Evolutionary conservation across 768 basidiomycete genomes (phyloP).

Genomic region (Psilocybe cyanescens): DNA sequence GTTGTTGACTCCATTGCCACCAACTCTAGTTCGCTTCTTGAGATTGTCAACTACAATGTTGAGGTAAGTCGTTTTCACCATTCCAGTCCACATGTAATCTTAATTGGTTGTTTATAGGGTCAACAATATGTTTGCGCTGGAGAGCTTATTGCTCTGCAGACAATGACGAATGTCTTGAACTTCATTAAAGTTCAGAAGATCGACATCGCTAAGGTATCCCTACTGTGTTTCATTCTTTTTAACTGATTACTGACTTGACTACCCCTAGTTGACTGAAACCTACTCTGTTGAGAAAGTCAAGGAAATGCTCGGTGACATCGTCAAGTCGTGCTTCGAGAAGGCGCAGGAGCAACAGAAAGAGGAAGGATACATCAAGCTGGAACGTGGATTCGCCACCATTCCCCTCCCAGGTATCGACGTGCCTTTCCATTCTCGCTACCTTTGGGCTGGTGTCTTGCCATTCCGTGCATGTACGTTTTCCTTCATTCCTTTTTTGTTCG

Average conservation of each 20-base stretch:
- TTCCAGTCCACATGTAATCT: background rate
- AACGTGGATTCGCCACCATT: slow-evolving; percentile 96
- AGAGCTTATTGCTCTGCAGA: slow-evolving; percentile 90
- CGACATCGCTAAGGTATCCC: slow-evolving; percentile 79
- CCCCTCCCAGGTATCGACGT: slow-evolving; percentile 97
- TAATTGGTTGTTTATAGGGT: slow-evolving; percentile 54
- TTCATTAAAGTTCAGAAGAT: slow-evolving; percentile 97
- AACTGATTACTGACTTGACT: slow-evolving; percentile 13
- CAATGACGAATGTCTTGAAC: slow-evolving; percentile 95
- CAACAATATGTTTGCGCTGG: slow-evolving; percentile 99
- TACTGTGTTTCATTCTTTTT: background rate
- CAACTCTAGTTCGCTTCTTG: slow-evolving; percentile 79
- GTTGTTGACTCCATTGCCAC: slow-evolving; percentile 91
- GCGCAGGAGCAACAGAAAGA: slow-evolving; percentile 78
- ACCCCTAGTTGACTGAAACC: slow-evolving; percentile 76
- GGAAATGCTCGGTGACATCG: slow-evolving; percentile 93
- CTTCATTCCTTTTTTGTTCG: slow-evolving; percentile 3
- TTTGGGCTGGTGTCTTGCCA: slow-evolving; percentile 98
- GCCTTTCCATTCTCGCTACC: slow-evolving; percentile 98
- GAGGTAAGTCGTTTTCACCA: slow-evolving; percentile 54
- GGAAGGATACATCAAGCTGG: slow-evolving; percentile 91
- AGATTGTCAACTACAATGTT: slow-evolving; percentile 97
- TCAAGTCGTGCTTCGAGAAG: slow-evolving; percentile 77
- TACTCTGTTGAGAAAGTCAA: slow-evolving; percentile 93
- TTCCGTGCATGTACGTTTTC: slow-evolving; percentile 89